Conservation (phyloP, 441 rosid species). For the Brassica hybrid region DNA sequence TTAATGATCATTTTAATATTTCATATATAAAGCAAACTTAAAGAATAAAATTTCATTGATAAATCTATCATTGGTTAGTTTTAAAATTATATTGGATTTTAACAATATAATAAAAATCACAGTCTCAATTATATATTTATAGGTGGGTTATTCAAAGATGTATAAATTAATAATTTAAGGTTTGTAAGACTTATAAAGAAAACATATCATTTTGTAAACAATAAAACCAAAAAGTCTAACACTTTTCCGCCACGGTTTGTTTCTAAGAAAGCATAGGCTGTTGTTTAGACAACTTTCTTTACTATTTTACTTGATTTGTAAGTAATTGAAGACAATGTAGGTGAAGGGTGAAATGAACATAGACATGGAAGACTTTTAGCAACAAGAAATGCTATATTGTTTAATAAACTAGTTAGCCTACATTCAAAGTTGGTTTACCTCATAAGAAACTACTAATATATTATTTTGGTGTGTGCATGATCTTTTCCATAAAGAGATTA, state of each 20-base stretch:
- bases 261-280: conserved; percentile 13
- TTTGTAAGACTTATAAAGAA: not conserved
- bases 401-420: conserved; percentile 38
- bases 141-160: too few species aligned
- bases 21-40: not conserved
- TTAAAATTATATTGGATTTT: not conserved
- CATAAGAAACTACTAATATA: too few species aligned
- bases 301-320: conserved; percentile 20
- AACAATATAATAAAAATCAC: not conserved
- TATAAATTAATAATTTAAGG: not conserved
- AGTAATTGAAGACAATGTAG: conserved; percentile 25
- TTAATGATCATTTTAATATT: not conserved
- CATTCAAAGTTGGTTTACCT: conserved; percentile 43
- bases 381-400: conserved; percentile 15
- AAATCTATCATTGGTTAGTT: not conserved
- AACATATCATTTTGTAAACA: not conserved
- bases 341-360: conserved; percentile 41
- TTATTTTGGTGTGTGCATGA: conserved; percentile 8
- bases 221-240: conserved; percentile 22
- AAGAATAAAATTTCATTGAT: not conserved
- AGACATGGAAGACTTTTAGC: conserved; percentile 31
- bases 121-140: not conserved
- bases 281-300: conserved; percentile 34
- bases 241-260: conserved; percentile 14
- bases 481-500: conserved; percentile 35